Percentiles rank a stretch among this genome's conserved stretches.
Evolutionary conservation across 2,329 filamentous ascomycete genomes (phyloP).

Genomic region (Didymellaceae sp.): DNA sequence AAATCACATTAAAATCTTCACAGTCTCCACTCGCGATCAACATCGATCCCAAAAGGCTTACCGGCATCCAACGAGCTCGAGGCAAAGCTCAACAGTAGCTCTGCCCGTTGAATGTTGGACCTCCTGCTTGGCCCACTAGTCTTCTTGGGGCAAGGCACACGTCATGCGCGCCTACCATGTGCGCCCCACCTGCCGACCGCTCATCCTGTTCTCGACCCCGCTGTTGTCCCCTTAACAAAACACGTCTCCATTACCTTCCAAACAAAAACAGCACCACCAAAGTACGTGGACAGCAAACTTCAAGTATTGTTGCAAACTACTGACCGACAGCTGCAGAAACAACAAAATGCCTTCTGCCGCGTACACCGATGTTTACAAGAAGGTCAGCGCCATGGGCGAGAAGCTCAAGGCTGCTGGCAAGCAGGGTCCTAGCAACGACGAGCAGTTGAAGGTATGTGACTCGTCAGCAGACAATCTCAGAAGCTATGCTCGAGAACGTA

Average conservation of each 20-base stretch:
- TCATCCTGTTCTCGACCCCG: conserved; percentile 17
- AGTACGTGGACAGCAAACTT: not conserved
- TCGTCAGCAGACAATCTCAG: not conserved
- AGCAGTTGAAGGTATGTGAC: conserved; percentile 58
- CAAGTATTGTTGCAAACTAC: not conserved
- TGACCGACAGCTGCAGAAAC: not conserved
- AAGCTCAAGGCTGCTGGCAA: conserved; percentile 38
- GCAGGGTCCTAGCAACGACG: conserved; percentile 39
- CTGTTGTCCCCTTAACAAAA: conserved; percentile 14
- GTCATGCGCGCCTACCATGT: conserved; percentile 24
- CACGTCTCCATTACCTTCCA: conserved; percentile 11
- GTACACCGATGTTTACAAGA: conserved; percentile 42
- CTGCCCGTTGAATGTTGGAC: not conserved
- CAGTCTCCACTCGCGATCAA: no score
- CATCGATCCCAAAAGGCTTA: not conserved
- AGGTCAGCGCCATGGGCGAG: conserved; percentile 40
- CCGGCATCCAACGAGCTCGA: not conserved
- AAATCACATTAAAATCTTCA: not conserved
- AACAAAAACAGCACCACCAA: conserved; percentile 8
- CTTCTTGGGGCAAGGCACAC: conserved; percentile 6
- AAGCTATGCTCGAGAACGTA: not conserved
- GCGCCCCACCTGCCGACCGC: conserved; percentile 14
- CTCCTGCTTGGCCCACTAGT: not conserved
- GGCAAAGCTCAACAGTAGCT: not conserved
- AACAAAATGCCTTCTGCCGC: conserved; percentile 38